Percentiles rank a stretch among this genome's conserved stretches.
These are phyloP conservation scores for Metschnikowia gruessii DNA, from an alignment of 805 yeast genomes.

Conservation along the genomic window DNA sequence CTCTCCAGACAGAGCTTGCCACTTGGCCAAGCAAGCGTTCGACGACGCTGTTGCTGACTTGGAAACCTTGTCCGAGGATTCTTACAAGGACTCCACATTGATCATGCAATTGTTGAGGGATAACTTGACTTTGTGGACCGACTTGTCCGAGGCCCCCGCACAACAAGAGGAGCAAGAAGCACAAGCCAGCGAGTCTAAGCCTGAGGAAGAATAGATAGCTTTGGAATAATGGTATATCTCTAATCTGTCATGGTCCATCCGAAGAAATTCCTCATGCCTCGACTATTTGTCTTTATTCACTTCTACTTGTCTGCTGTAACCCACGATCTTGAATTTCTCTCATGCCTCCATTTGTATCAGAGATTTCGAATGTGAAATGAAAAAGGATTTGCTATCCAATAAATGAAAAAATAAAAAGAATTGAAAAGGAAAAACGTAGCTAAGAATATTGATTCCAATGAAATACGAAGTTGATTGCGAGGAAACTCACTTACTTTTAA, in stretches of 20 bases:
- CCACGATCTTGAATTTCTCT: constrained; percentile 8
- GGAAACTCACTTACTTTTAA: neutral
- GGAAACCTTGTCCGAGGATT: constrained; percentile 95
- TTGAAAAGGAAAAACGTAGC: neutral
- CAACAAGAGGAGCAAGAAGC: constrained; percentile 36
- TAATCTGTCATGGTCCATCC: constrained; percentile 14
- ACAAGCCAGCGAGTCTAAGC: constrained; percentile 23
- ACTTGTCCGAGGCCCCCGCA: constrained; percentile 75
- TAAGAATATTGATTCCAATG: neutral
- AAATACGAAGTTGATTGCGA: neutral
- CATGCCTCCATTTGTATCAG: constrained; percentile 5
- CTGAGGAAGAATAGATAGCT: constrained; percentile 27
- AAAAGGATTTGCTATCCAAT: constrained; percentile 12
- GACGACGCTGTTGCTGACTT: constrained; percentile 99
- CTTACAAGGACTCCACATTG: constrained; percentile 96
- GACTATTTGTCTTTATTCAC: constrained; percentile 17
- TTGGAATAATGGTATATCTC: constrained; percentile 12
- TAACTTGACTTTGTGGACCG: constrained; percentile 98
- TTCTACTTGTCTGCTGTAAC: constrained; percentile 21
- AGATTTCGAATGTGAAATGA: constrained; percentile 3
- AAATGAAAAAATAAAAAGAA: constrained; percentile 6
- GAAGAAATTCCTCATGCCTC: constrained; percentile 11
- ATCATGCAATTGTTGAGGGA: constrained; percentile 99
- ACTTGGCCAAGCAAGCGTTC: constrained; percentile 97
- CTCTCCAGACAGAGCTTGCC: constrained; percentile 98